Percentiles rank a stretch among this genome's conserved stretches.
Conservation (phyloP, 371 early-diverging fungal genomes). For the Lichtheimia corymbifera region DNA sequence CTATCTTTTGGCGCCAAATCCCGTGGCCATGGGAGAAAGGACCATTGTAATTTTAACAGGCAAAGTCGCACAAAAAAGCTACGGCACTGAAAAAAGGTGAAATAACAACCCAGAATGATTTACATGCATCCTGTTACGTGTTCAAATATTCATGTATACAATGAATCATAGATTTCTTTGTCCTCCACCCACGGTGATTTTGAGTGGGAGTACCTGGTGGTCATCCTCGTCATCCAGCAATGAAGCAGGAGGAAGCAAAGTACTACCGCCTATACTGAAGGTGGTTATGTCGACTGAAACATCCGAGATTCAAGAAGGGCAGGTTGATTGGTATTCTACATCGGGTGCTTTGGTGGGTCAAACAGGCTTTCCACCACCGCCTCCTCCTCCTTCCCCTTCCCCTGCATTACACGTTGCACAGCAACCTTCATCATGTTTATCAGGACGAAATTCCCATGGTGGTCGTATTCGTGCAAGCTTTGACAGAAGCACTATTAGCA, state of each 20-base stretch:
- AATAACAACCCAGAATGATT: background rate
- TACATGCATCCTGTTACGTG: background rate
- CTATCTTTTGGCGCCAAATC: conserved; percentile 40
- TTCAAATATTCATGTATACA: conserved; percentile 5
- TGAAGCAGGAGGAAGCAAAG: background rate
- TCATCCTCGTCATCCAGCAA: conserved; percentile 11
- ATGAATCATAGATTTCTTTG: conserved; percentile 52
- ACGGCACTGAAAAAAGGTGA: conserved; percentile 72
- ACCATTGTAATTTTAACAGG: conserved; percentile 67
- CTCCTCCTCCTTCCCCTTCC: background rate
- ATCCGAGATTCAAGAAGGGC: conserved; percentile 1
- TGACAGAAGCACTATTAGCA: conserved; percentile 10
- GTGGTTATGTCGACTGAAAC: conserved; percentile 5
- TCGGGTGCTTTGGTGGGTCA: background rate
- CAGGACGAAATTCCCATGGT: background rate
- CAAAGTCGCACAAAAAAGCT: conserved; percentile 77
- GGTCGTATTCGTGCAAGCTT: background rate
- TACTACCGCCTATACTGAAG: conserved; percentile 27
- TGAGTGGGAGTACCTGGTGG: conserved; percentile 64
- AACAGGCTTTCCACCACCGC: background rate
- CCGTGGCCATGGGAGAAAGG: conserved; percentile 56
- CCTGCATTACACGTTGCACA: no score
- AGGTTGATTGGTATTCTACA: background rate
- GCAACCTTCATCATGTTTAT: no score
- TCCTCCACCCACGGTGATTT: conserved; percentile 69